Evolutionary conservation across 1,284 basidiomycete species (phyloP).

Genomic region (Ustilago trichophora): DNA sequence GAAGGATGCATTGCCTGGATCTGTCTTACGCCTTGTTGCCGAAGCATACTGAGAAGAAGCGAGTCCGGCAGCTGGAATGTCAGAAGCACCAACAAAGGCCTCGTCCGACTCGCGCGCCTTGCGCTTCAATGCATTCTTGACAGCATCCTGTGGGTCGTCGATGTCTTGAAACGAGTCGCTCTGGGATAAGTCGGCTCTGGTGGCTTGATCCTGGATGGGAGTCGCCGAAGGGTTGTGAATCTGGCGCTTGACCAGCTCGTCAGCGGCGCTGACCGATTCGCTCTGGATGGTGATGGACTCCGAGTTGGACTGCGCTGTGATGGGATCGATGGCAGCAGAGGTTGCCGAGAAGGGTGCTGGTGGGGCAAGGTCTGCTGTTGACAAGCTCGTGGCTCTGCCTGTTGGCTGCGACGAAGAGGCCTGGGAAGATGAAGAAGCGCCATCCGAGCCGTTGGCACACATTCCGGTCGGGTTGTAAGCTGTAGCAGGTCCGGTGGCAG

Average conservation of each 20-base stretch:
- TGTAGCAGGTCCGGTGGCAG: slow-evolving; percentile 8
- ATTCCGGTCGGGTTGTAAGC: slow-evolving; percentile 18
- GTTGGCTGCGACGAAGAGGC: slow-evolving; percentile 4
- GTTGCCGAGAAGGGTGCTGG: slow-evolving; percentile 5
- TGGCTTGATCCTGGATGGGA: slow-evolving; percentile 12
- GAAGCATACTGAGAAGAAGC: slow-evolving; percentile 7
- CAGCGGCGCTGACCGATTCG: slow-evolving; percentile 17
- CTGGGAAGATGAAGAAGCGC: background rate
- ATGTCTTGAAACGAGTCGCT: slow-evolving; percentile 28
- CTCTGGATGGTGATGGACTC: slow-evolving; percentile 18
- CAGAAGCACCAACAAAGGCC: background rate
- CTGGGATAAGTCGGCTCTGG: slow-evolving; percentile 1
- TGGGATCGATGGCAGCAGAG: slow-evolving; percentile 11
- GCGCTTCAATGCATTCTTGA: slow-evolving; percentile 27
- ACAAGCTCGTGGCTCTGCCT: background rate
- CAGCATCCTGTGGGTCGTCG: slow-evolving; percentile 27
- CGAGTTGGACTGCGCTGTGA: slow-evolving; percentile 9
- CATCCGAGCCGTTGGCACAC: slow-evolving; percentile 10
- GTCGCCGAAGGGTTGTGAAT: slow-evolving; percentile 5
- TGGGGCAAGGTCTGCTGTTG: background rate
- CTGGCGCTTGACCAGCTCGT: slow-evolving; percentile 8
- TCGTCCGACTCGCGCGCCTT: slow-evolving; percentile 24
- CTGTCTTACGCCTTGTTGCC: slow-evolving; percentile 11
- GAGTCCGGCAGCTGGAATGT: background rate
- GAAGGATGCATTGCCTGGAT: background rate